These are phyloP conservation scores for Populus pruinosa DNA, from an alignment of 345 rosid genomes.

Conservation along the genomic window DNA sequence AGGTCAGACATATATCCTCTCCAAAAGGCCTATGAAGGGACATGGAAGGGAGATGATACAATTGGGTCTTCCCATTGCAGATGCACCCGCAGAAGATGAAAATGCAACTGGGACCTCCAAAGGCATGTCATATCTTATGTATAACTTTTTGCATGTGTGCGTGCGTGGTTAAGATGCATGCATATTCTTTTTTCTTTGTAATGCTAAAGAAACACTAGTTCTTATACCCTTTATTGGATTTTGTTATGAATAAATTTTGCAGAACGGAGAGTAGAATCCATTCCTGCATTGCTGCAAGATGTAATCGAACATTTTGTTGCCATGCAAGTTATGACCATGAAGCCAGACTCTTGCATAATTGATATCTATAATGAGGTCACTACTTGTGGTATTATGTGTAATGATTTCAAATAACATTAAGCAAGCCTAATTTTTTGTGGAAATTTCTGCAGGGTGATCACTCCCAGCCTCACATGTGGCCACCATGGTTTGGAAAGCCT, in stretches of 20 bases:
- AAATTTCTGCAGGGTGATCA: conserved; percentile 69
- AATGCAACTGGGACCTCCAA: conserved; percentile 40
- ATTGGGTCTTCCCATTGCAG: conserved; percentile 73
- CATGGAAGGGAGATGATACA: conserved; percentile 97
- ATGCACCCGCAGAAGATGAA: conserved; percentile 71
- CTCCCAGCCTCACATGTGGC: conserved; percentile 75
- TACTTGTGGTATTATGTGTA: background rate
- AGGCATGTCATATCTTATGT: conserved; percentile 42
- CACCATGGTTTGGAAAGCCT: conserved; percentile 79
- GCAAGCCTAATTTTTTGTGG: conserved; percentile 8
- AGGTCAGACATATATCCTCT: conserved; percentile 70
- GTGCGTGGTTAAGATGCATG: background rate
- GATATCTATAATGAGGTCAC: conserved; percentile 79
- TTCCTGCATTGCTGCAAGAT: conserved; percentile 74
- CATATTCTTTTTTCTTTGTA: background rate
- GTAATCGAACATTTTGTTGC: conserved; percentile 60
- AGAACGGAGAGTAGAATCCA: conserved; percentile 63
- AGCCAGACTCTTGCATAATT: conserved; percentile 82
- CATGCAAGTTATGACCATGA: conserved; percentile 53
- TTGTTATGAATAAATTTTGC: conserved; percentile 19
- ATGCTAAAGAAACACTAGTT: background rate
- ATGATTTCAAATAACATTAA: background rate
- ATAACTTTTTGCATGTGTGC: background rate
- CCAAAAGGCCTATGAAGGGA: conserved; percentile 80
- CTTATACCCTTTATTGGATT: background rate